Percentiles rank a stretch among this genome's conserved stretches.
These are phyloP conservation scores for Epichloe hybrida DNA, from an alignment of 2,329 filamentous ascomycete species.

Conservation along the genomic window DNA sequence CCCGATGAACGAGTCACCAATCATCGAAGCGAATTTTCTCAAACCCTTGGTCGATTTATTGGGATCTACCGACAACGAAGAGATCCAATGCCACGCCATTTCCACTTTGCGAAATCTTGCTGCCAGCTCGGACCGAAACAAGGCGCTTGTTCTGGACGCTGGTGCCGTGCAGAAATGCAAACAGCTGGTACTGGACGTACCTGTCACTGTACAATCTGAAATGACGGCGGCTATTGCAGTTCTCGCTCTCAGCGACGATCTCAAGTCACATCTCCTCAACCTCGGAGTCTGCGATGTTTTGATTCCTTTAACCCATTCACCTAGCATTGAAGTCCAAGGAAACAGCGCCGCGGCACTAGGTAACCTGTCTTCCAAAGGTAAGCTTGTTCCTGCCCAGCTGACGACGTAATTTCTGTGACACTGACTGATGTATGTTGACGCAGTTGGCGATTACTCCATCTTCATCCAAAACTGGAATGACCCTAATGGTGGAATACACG, in stretches of 20 bases:
- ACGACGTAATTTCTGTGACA: background rate
- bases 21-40: constrained; percentile 93
- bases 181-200: constrained; percentile 84
- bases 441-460: constrained; percentile 92
- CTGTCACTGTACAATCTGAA: constrained; percentile 89
- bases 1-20: constrained; percentile 92
- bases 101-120: constrained; percentile 91
- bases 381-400: constrained; percentile 10
- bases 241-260: constrained; percentile 83
- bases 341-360: constrained; percentile 94
- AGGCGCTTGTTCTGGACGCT: constrained; percentile 90
- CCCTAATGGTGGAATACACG: constrained; percentile 87
- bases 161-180: constrained; percentile 98
- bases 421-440: background rate
- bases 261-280: constrained; percentile 82
- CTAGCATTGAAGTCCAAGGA: constrained; percentile 94
- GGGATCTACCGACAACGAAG: constrained; percentile 92
- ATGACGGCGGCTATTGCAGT: constrained; percentile 99
- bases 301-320: constrained; percentile 86
- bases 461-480: constrained; percentile 91
- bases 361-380: constrained; percentile 94
- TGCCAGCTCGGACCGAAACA: constrained; percentile 94
- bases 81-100: constrained; percentile 97
- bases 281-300: constrained; percentile 92
- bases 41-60: constrained; percentile 87